Evolutionary conservation across 345 rosid genomes (phyloP).

Genomic region (Murraya paniculata): DNA sequence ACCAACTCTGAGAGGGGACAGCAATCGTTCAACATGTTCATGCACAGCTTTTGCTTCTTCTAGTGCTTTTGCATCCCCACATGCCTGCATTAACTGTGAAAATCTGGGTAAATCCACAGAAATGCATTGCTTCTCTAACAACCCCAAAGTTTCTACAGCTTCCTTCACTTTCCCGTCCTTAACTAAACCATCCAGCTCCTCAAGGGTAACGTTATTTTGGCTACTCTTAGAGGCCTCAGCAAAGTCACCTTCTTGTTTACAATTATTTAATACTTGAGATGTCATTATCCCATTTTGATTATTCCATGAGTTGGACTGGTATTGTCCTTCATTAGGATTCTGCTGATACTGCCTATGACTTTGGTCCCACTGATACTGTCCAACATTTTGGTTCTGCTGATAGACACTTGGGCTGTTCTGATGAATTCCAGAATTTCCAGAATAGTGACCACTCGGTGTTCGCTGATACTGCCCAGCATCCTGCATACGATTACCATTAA

Average conservation of each 20-base stretch:
- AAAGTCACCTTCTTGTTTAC: conserved; percentile 18
- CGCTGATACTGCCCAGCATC: conserved; percentile 13
- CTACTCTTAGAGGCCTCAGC: conserved; percentile 23
- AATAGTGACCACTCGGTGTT: background rate
- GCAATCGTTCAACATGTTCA: conserved; percentile 33
- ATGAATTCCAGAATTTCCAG: background rate
- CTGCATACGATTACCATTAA: conserved; percentile 14
- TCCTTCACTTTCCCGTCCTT: conserved; percentile 56
- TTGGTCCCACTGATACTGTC: conserved; percentile 16
- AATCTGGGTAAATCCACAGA: conserved; percentile 46
- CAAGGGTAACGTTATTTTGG: conserved; percentile 18
- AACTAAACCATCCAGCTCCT: conserved; percentile 56
- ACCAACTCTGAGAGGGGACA: conserved; percentile 36
- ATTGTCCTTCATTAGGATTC: conserved; percentile 17
- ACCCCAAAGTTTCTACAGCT: conserved; percentile 44
- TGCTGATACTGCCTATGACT: conserved; percentile 2
- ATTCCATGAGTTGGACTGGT: background rate
- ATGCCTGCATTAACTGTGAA: conserved; percentile 47
- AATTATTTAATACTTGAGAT: conserved; percentile 13
- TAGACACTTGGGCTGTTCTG: conserved; percentile 3
- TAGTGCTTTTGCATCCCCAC: conserved; percentile 59
- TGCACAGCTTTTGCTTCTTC: conserved; percentile 65
- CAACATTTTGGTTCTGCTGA: conserved; percentile 7
- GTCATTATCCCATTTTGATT: background rate
- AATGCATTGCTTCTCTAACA: conserved; percentile 37